These are phyloP conservation scores for Priceomyces carsonii DNA, from an alignment of 805 yeast genomes.

Conservation along the genomic window DNA sequence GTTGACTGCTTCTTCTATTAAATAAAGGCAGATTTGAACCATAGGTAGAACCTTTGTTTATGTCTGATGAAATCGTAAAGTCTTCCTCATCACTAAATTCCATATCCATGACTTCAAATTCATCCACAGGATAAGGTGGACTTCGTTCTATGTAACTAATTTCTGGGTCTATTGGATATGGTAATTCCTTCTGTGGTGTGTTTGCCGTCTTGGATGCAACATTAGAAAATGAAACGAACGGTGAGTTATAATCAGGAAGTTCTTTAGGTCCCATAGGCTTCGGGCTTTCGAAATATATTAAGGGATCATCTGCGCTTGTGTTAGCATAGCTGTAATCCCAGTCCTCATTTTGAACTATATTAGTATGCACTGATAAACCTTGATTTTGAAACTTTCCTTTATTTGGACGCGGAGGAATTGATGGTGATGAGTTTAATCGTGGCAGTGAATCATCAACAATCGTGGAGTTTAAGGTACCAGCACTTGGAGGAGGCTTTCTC, in stretches of 20 bases:
- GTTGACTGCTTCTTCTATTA: no score
- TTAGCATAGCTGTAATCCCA: slow-evolving; percentile 8
- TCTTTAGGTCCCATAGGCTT: slow-evolving; percentile 43
- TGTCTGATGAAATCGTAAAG: no score
- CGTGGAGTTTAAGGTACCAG: no score
- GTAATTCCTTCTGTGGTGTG: not conserved
- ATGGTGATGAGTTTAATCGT: not conserved
- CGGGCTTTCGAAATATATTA: slow-evolving; percentile 29
- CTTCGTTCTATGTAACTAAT: slow-evolving; percentile 2
- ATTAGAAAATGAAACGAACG: not conserved
- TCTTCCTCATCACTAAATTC: no score
- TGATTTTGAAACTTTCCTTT: slow-evolving; percentile 1
- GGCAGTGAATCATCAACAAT: slow-evolving; percentile 1
- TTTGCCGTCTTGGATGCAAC: not conserved
- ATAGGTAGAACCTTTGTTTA: no score
- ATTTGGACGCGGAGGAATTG: slow-evolving; percentile 6
- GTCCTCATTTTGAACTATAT: slow-evolving; percentile 2
- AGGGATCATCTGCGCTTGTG: slow-evolving; percentile 21
- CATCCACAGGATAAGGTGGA: slow-evolving; percentile 5
- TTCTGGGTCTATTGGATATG: slow-evolving; percentile 3
- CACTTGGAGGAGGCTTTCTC: slow-evolving; percentile 32
- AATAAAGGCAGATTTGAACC: no score
- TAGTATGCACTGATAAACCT: slow-evolving; percentile 2
- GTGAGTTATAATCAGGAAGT: slow-evolving; percentile 31
- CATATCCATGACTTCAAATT: no score